Percentiles rank a stretch among this genome's conserved stretches.
phyloP scores from a whole-genome alignment of 805 yeast genomes.

The Metschnikowia koreensis region DNA sequence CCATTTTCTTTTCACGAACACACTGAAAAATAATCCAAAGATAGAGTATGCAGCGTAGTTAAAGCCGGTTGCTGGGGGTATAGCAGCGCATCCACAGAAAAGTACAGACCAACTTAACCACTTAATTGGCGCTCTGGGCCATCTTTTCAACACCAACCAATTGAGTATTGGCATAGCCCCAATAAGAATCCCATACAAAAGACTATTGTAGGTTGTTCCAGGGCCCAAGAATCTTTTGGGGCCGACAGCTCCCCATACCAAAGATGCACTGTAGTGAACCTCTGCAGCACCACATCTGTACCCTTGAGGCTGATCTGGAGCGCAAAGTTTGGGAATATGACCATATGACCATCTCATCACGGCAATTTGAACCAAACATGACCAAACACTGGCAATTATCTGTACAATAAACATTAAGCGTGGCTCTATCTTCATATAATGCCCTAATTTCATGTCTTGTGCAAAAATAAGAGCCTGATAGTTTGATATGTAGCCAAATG shows the following conservation, averaged over 20 bases:
- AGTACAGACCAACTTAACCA: slow-evolving; percentile 10
- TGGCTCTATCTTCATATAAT: slow-evolving; percentile 23
- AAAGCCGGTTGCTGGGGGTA: slow-evolving; percentile 10
- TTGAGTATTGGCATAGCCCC: slow-evolving; percentile 10
- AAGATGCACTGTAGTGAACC: slow-evolving; percentile 20
- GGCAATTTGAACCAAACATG: slow-evolving; percentile 24
- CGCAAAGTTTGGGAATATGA: slow-evolving; percentile 21
- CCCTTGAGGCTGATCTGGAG: slow-evolving; percentile 14
- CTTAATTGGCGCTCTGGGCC: slow-evolving; percentile 8
- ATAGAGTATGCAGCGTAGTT: slow-evolving; percentile 9
- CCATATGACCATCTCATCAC: slow-evolving; percentile 25
- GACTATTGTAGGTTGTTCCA: slow-evolving; percentile 19
- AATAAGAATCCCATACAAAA: slow-evolving; percentile 14
- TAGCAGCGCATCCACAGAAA: slow-evolving; percentile 5
- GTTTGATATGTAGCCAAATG: slow-evolving; percentile 21
- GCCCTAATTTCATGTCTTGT: slow-evolving; percentile 21
- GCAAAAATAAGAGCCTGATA: slow-evolving; percentile 21
- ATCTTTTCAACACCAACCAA: slow-evolving; percentile 5
- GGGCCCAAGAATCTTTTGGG: slow-evolving; percentile 28
- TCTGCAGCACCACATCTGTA: slow-evolving; percentile 22
- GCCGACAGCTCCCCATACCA: slow-evolving; percentile 40
- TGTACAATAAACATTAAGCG: slow-evolving; percentile 19
- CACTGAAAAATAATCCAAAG: slow-evolving; percentile 9
- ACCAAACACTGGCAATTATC: slow-evolving; percentile 20
- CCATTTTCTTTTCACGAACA: slow-evolving; percentile 6